A percentile compares a stretch with the other conserved stretches of the same genome.
Conservation (phyloP, 2,329 filamentous ascomycete species). For the Fusarium humuli region DNA sequence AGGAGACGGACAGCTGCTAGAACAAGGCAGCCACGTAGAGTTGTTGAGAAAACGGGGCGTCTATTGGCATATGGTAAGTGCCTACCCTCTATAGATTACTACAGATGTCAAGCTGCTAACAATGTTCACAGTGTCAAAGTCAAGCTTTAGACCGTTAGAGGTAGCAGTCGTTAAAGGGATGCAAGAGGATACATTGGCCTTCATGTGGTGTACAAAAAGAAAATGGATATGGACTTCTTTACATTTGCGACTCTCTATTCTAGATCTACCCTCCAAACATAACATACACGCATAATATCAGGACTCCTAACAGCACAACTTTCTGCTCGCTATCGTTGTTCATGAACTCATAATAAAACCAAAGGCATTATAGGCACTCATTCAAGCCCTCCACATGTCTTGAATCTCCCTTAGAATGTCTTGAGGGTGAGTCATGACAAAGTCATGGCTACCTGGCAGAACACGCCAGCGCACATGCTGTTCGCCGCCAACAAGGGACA, state of each 20-base stretch:
- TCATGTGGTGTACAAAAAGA: not conserved
- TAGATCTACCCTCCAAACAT: constrained; percentile 14
- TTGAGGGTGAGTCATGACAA: constrained; percentile 67
- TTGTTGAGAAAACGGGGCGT: constrained; percentile 63
- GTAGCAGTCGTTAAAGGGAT: not conserved
- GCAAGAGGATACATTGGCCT: not conserved
- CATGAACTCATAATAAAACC: not conserved
- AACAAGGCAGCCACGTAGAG: constrained; percentile 65
- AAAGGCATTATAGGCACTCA: not conserved
- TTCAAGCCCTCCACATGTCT: constrained; percentile 56
- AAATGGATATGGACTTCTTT: not conserved
- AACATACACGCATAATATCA: constrained; percentile 3
- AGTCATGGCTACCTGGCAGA: constrained; percentile 69
- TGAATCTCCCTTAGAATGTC: constrained; percentile 61
- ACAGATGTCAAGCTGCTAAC: constrained; percentile 37
- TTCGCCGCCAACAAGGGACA: constrained; percentile 63
- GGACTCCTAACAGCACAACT: constrained; percentile 20
- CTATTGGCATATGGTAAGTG: constrained; percentile 69
- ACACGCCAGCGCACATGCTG: constrained; percentile 63
- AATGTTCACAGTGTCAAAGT: constrained; percentile 64
- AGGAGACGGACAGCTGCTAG: constrained; percentile 69
- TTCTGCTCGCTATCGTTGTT: constrained; percentile 12
- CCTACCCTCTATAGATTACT: not conserved
- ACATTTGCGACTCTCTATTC: constrained; percentile 17
- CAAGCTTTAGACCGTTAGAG: constrained; percentile 65